Evolutionary conservation across 352 stramenopile species (phyloP), one percentile per base, ranked within the genome.

Genomic region (Lagenidium sp.): DNA sequence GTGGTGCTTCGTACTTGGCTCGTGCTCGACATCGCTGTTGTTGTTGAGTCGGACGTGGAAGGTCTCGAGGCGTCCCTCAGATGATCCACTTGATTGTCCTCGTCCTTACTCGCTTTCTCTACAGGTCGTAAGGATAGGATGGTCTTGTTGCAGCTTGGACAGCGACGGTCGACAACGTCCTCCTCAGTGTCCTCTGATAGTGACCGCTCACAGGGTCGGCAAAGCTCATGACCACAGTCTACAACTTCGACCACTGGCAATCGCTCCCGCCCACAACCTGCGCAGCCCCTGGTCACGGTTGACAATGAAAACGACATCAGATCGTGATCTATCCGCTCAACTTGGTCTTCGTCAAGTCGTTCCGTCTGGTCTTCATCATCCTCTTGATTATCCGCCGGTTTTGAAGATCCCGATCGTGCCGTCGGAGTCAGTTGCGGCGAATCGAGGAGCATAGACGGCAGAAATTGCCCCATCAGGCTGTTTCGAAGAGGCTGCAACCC

Each of bases 401-500:
- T 58, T 13, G 43, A 48, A 10, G 22, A 37, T 41, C 21, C 25
- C 5, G 49, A 54, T 12, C 60, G 28, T 58, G 65, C 44, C 30
- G 67, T 83, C 28, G 78, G 75, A n/a, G 70, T 87, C 25, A 85
- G 51, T 62, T 89, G 78, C 13, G 80, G 80, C 32, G 80, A 93
- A 47, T 93, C 80, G 32, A 93, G 54, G 24, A 93, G 53, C 34
- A 71, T 65, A 8, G 80, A 83, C 21, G 80, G 80, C 46, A 93
- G 47, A 28, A 85, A 92, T 46, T 92, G 76, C 25, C 63, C 80
- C 58, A 93, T 88, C 3, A 86, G 52, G 28, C 68, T 85, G 47
- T 60, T 82, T 19, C 77, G 74, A 23, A 88, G 52, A 21, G 71
- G 69, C 15, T 82, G 73, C 18, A 76, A 63, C 15, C 60, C 71